Evolutionary conservation across 805 yeast genomes (phyloP).

Genomic region (Yueomyces sinensis): DNA sequence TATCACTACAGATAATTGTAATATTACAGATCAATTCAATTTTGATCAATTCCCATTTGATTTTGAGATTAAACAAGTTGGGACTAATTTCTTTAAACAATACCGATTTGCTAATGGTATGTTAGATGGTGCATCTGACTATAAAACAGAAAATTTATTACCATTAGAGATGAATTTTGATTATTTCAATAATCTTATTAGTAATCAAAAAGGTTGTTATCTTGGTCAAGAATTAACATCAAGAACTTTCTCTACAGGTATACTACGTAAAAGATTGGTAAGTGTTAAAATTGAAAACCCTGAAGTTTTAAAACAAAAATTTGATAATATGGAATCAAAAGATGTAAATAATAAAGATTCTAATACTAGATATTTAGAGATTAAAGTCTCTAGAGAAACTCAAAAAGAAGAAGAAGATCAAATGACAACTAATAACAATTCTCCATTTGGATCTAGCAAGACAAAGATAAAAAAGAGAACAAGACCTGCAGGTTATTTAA

Average conservation of each 20-base stretch:
- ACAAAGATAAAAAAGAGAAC: not conserved
- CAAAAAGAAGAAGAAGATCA: not conserved
- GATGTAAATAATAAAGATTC: too few relatives aligned
- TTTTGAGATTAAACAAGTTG: slow-evolving; percentile 7
- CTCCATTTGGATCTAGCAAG: too few relatives aligned
- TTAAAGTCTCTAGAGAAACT: too few relatives aligned
- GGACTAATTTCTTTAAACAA: slow-evolving; percentile 25
- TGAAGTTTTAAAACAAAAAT: too few relatives aligned
- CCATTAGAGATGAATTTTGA: slow-evolving; percentile 85
- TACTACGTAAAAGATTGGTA: slow-evolving; percentile 70
- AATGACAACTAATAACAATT: not conserved
- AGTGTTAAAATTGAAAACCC: too few relatives aligned
- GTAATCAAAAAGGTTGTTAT: slow-evolving; percentile 88
- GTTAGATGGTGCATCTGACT: slow-evolving; percentile 39
- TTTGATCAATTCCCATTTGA: slow-evolving; percentile 15
- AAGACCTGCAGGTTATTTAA: slow-evolving; percentile 46
- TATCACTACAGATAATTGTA: slow-evolving; percentile 22
- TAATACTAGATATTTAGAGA: too few relatives aligned
- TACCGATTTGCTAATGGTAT: slow-evolving; percentile 35
- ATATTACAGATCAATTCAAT: slow-evolving; percentile 18
- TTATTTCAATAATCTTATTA: slow-evolving; percentile 53
- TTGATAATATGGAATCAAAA: too few relatives aligned
- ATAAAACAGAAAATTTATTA: slow-evolving; percentile 37
- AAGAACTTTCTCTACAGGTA: slow-evolving; percentile 72
- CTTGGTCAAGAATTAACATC: slow-evolving; percentile 93